These are phyloP conservation scores for Bipolaris gigantea DNA, from an alignment of 2,329 filamentous ascomycete genomes.

Conservation along the genomic window DNA sequence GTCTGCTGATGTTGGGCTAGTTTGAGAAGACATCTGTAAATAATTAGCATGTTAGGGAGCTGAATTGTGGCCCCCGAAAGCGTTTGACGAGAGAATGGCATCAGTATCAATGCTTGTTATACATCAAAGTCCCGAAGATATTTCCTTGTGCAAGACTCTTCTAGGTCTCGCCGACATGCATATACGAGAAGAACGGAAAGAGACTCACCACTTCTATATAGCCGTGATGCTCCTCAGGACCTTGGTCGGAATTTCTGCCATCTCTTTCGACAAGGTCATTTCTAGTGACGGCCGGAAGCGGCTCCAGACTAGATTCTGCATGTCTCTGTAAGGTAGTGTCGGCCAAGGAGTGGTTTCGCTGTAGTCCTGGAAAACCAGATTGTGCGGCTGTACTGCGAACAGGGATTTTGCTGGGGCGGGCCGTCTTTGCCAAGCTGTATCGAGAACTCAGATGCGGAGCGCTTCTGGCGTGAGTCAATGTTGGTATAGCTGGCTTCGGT, in stretches of 20 bases:
- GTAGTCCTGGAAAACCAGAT: conserved; percentile 24
- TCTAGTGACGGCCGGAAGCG: conserved; percentile 27
- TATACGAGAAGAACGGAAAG: conserved; percentile 21
- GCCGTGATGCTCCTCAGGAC: conserved; percentile 12
- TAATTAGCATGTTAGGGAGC: conserved; percentile 11
- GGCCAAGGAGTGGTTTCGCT: conserved; percentile 29
- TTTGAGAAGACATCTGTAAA: conserved; percentile 22
- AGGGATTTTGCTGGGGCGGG: conserved; percentile 28
- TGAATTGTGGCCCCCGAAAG: not conserved
- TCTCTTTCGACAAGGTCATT: conserved; percentile 26
- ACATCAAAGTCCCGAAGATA: conserved; percentile 27
- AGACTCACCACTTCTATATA: conserved; percentile 38
- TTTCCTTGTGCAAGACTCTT: conserved; percentile 28
- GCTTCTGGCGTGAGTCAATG: conserved; percentile 21
- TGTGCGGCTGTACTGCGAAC: conserved; percentile 20
- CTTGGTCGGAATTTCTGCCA: conserved; percentile 17
- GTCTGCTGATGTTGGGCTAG: conserved; percentile 16
- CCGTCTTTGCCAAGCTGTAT: conserved; percentile 32
- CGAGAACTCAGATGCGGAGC: conserved; percentile 17
- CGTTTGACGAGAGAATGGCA: not conserved
- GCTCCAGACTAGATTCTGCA: conserved; percentile 23
- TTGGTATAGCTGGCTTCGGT: conserved; percentile 13
- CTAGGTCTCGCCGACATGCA: conserved; percentile 22
- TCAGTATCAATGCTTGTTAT: not conserved
- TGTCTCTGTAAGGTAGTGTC: conserved; percentile 24